Evolutionary conservation across 2,329 filamentous ascomycete genomes (phyloP).

Genomic region (Teratosphaeriaceae sp.): DNA sequence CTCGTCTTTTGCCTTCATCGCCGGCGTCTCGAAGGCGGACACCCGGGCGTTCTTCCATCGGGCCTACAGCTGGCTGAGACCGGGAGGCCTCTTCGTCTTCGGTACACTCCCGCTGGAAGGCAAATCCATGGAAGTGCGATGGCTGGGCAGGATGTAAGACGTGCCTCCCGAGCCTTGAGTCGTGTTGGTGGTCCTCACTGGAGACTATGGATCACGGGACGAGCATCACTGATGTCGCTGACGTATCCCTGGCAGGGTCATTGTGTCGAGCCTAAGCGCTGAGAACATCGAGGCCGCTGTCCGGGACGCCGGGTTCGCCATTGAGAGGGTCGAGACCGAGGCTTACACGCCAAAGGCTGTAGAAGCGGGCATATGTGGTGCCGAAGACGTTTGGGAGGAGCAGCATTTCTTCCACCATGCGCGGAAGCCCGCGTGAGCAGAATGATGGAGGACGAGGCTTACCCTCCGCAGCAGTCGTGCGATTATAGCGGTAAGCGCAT

Average conservation of each 20-base stretch:
- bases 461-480: too few species aligned
- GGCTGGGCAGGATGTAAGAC: constrained; percentile 4
- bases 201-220: too few species aligned
- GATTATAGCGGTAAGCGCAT: too few species aligned
- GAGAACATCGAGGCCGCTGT: constrained; percentile 6
- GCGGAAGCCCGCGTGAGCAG: constrained; percentile 5
- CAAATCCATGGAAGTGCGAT: constrained; percentile 5
- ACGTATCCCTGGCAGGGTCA: constrained; percentile 2
- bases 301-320: constrained; percentile 6
- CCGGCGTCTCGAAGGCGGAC: constrained; percentile 11
- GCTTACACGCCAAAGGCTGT: constrained; percentile 7
- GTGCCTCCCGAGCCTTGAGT: too few species aligned
- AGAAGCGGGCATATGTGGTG: constrained; percentile 9
- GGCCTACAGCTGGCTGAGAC: constrained; percentile 10
- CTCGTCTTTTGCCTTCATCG: constrained; percentile 10
- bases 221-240: too few species aligned
- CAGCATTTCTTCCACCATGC: constrained; percentile 11
- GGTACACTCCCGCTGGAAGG: constrained; percentile 9
- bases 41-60: constrained; percentile 11
- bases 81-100: constrained; percentile 11
- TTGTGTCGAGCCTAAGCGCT: not conserved
- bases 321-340: constrained; percentile 9
- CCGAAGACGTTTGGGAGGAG: constrained; percentile 6
- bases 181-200: not conserved
- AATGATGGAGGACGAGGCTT: too few species aligned